phyloP scores from a whole-genome alignment of 768 basidiomycete species.

The Kwoniella sp. region DNA sequence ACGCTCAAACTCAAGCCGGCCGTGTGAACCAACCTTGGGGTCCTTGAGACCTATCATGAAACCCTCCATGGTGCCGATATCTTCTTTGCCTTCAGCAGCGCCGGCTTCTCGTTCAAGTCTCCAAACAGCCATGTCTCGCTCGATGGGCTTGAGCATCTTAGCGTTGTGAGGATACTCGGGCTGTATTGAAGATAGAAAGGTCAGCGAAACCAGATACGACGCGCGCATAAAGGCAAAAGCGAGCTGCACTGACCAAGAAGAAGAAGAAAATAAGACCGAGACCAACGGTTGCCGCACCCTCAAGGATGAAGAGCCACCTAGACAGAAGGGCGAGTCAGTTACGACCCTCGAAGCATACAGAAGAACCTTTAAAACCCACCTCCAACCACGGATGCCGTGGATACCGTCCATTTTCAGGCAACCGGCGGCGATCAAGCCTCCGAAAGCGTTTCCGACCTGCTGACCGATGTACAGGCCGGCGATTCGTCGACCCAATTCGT shows the following conservation, averaged over 20 bases:
- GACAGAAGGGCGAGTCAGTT: no score
- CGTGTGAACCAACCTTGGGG: constrained; percentile 13
- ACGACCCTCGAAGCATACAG: no score
- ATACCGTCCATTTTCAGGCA: constrained; percentile 33
- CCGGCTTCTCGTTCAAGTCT: constrained; percentile 32
- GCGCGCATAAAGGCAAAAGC: no score
- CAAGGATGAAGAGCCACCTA: constrained; percentile 5
- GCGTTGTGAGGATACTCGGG: constrained; percentile 39
- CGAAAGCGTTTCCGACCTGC: constrained; percentile 51
- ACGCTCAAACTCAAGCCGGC: background rate
- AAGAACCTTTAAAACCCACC: constrained; percentile 40
- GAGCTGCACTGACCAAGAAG: constrained; percentile 19
- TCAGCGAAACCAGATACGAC: background rate
- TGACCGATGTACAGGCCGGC: constrained; percentile 44
- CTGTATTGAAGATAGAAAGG: background rate
- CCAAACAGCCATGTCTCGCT: constrained; percentile 35
- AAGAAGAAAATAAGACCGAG: constrained; percentile 13
- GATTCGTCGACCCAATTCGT: constrained; percentile 40
- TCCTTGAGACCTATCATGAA: constrained; percentile 18
- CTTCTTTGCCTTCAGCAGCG: constrained; percentile 25
- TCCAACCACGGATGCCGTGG: constrained; percentile 49
- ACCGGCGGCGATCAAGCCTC: constrained; percentile 45
- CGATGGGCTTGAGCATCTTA: constrained; percentile 23
- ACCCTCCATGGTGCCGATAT: constrained; percentile 8
- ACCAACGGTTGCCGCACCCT: constrained; percentile 25